Percentiles rank a stretch among this genome's conserved stretches.
Conservation (phyloP, 163 green algal genomes). For the Botryococcus braunii region DNA sequence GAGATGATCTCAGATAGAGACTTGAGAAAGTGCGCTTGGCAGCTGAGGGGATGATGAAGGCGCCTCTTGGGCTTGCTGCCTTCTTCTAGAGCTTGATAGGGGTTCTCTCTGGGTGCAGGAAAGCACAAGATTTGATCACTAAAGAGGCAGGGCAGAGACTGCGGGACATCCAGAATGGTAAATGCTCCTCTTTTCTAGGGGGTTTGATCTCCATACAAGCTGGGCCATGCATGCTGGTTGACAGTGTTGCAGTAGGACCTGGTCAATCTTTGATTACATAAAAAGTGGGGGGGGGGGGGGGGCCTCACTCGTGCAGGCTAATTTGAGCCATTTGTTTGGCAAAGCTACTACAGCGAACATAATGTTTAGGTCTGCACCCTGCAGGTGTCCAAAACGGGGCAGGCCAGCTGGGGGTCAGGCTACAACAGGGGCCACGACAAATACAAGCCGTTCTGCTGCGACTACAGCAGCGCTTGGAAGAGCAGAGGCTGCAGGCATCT, state of each 20-base stretch:
- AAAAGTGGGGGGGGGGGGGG: not conserved
- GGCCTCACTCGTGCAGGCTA: not conserved
- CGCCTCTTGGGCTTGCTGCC: not conserved
- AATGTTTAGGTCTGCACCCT: not conserved
- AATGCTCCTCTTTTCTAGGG: not conserved
- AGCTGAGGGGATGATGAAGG: not conserved
- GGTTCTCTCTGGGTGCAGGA: not conserved
- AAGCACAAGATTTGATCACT: constrained; percentile 10
- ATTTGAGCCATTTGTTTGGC: not conserved
- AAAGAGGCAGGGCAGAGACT: constrained; percentile 13
- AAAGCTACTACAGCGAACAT: not conserved
- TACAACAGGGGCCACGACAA: constrained; percentile 30
- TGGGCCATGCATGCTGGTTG: no score
- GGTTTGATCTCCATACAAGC: no score
- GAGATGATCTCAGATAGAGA: constrained; percentile 19
- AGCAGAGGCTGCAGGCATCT: constrained; percentile 29
- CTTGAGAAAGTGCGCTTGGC: constrained; percentile 8
- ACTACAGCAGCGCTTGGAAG: constrained; percentile 36
- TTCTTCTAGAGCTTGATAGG: constrained; percentile 5
- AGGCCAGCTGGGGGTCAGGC: constrained; percentile 1
- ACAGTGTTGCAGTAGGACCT: no score
- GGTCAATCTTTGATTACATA: no score
- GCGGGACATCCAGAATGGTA: constrained; percentile 17
- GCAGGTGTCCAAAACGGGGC: constrained; percentile 14
- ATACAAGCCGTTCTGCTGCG: constrained; percentile 31